phyloP scores from a whole-genome alignment of 148 eudicot species.

The Amaranthus palmeri region DNA sequence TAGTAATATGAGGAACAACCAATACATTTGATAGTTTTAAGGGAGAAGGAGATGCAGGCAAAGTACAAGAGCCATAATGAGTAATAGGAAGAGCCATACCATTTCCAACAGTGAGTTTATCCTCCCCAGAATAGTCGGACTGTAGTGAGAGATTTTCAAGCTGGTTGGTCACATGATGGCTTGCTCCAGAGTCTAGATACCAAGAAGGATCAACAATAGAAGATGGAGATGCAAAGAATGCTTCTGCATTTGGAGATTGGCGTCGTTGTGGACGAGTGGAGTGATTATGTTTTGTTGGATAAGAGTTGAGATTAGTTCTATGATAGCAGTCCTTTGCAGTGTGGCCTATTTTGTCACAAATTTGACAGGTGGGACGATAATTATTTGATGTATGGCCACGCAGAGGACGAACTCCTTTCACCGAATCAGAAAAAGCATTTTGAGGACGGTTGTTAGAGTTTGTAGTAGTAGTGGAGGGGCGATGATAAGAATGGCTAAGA shows the following conservation, averaged over 20 bases:
- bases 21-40: neutral
- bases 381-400: neutral
- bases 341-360: neutral
- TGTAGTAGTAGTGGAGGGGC: too few species aligned
- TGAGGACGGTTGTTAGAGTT: too few species aligned
- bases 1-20: constrained; percentile 3
- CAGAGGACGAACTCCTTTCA: too few species aligned
- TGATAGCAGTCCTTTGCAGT: neutral
- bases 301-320: neutral
- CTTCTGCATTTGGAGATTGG: neutral
- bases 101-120: constrained; percentile 10
- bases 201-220: neutral
- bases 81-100: constrained; percentile 1
- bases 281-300: neutral
- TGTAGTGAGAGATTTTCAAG: neutral
- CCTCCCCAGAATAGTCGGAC: neutral
- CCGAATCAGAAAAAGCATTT: too few species aligned
- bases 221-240: neutral
- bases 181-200: constrained; percentile 11
- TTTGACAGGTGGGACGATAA: neutral
- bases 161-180: neutral
- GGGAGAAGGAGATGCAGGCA: neutral
- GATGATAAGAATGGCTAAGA: too few species aligned
- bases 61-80: neutral
- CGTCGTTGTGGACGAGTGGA: too few species aligned